Percentiles rank a stretch among this genome's conserved stretches.
These are phyloP conservation scores for Emergomyces africanus DNA, from an alignment of 2,329 filamentous ascomycete species.

Conservation along the genomic window DNA sequence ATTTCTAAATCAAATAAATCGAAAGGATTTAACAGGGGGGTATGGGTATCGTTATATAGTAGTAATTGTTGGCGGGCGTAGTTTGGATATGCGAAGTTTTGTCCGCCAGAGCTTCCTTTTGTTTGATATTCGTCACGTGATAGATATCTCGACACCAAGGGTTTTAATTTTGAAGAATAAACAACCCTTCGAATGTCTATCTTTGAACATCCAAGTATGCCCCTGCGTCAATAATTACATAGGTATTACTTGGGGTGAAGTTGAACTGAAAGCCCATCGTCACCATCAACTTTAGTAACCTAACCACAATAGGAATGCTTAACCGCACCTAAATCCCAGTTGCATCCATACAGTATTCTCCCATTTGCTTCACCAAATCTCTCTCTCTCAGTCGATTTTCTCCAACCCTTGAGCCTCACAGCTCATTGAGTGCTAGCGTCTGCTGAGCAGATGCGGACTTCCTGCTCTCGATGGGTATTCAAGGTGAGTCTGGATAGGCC, in stretches of 20 bases:
- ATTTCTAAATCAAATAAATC: neutral
- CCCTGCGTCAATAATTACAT: no score
- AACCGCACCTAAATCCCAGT: neutral
- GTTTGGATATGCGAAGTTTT: no score
- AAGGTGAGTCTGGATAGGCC: slow-evolving; percentile 19
- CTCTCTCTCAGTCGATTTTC: neutral
- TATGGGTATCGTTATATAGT: neutral
- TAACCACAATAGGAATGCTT: neutral
- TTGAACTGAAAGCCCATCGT: neutral
- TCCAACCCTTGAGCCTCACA: neutral
- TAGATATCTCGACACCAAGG: no score
- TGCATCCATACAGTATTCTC: neutral
- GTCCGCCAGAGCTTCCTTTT: no score
- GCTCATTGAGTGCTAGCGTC: neutral
- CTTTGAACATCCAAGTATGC: no score
- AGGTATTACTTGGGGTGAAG: neutral
- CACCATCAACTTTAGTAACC: neutral
- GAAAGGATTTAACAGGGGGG: neutral
- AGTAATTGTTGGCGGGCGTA: no score
- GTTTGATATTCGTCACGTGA: neutral
- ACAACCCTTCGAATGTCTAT: neutral
- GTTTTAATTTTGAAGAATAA: no score
- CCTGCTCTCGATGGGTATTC: slow-evolving; percentile 24
- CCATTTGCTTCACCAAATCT: neutral
- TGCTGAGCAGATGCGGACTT: slow-evolving; percentile 25